These are phyloP conservation scores for Phytopythium vexans DNA, from an alignment of 352 stramenopile species.

Conservation along the genomic window DNA sequence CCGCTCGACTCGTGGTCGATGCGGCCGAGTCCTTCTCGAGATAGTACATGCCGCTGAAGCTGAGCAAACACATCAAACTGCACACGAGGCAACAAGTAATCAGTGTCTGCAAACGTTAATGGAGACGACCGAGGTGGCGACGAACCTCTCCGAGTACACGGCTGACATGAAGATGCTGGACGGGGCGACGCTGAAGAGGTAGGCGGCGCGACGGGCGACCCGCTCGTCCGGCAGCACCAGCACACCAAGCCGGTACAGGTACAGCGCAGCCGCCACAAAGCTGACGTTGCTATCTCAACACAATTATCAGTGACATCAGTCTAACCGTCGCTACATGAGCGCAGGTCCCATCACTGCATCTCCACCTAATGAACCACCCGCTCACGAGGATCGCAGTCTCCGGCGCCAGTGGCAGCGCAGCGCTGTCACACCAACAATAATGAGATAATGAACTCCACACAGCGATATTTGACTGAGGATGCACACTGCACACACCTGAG, in stretches of 20 bases:
- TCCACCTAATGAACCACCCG: constrained; percentile 40
- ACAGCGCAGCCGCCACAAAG: constrained; percentile 68
- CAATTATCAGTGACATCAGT: not conserved
- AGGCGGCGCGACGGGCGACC: constrained; percentile 54
- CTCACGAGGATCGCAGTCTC: constrained; percentile 26
- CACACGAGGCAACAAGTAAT: not conserved
- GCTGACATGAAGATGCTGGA: constrained; percentile 84
- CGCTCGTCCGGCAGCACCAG: constrained; percentile 54
- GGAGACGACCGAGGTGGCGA: not conserved
- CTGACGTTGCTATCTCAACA: constrained; percentile 46
- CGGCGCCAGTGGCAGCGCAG: constrained; percentile 15
- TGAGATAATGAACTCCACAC: not conserved
- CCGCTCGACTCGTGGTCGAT: constrained; percentile 9
- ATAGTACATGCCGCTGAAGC: constrained; percentile 73
- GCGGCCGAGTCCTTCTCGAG: constrained; percentile 30
- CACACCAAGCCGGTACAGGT: constrained; percentile 62
- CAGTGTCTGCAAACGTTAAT: not conserved
- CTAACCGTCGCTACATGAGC: not conserved
- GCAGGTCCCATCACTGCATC: constrained; percentile 14
- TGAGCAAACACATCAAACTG: constrained; percentile 76
- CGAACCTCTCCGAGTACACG: constrained; percentile 75
- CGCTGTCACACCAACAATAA: constrained; percentile 1
- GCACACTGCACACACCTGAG: constrained; percentile 8
- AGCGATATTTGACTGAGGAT: not conserved
- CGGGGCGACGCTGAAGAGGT: constrained; percentile 72